Evolutionary conservation across 257 asterid species (phyloP), one percentile per base, ranked within the genome.

Genomic region (Asclepias syriaca): DNA sequence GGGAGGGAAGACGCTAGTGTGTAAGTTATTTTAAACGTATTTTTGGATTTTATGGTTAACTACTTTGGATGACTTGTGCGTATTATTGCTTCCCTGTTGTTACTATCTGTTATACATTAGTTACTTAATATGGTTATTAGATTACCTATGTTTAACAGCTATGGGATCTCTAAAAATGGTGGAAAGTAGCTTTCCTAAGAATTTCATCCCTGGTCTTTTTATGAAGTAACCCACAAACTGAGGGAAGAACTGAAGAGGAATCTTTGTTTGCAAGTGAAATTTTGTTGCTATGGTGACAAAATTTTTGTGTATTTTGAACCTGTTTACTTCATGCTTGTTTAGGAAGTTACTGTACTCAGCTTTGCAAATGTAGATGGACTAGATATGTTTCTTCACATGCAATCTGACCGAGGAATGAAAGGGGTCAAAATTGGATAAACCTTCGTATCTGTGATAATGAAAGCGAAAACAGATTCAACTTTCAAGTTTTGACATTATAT

Each of bases 1-100:
- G 99, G 99, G 74, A 88, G 99, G 75, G 98, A 95, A 87, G 99
- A 95, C 80, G 98, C 99, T 64, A 95, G 98, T 76, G 99, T 95
- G 99, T 95, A 82, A 90, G 99, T 84, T 75, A 54, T 9, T 68
- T 9, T 51, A 16, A 68, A 10, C 60, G 15, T 63, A 18, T 64
- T 63, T 63, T 32, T 3, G 13, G 67, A 15, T 32, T 63, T 64
- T 64, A 5, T 61, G 67, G 9, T 55, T 40, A 21, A 66, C 3
- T 40, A 39, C 70, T n/a, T 43, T 29, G 37, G 6, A 66, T n/a
- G 32, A 45, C 55, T 43, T 45, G 55, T 18, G 55, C 37, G 2
- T 43, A 0, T 3, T 10, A 21, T 21, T 66, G 55, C 71, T 46
- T 46, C 56, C 8, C 40, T 49, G 13, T 46, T 19, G 51, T 21